A percentile compares a stretch with the other conserved stretches of the same genome.
Evolutionary conservation across 2,329 filamentous ascomycete genomes (phyloP).

Genomic region (Calonectria henricotiae): DNA sequence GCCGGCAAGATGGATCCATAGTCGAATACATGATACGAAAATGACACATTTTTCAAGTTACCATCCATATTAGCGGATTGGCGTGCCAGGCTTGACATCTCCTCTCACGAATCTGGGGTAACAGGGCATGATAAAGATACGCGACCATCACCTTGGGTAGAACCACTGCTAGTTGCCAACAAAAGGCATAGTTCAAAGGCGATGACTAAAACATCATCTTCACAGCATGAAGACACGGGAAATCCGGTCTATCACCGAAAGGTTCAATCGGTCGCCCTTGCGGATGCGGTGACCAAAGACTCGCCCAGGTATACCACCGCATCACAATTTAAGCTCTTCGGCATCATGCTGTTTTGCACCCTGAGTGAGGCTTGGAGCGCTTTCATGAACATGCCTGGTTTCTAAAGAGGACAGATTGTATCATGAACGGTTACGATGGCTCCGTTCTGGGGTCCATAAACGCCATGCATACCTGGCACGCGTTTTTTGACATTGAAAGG

Average conservation of each 20-base stretch:
- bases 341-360: conserved; percentile 19
- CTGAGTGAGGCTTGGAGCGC: not conserved
- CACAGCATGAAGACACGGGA: not conserved
- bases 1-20: not conserved
- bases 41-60: not conserved
- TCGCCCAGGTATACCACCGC: conserved; percentile 4
- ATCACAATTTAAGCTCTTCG: conserved; percentile 21
- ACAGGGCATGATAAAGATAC: not conserved
- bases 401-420: conserved; percentile 8
- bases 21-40: not conserved
- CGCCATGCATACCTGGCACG: conserved; percentile 46
- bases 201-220: not conserved
- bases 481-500: conserved; percentile 41
- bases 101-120: conserved; percentile 4
- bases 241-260: conserved; percentile 3
- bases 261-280: conserved; percentile 15
- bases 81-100: not conserved
- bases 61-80: conserved; percentile 15
- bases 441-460: conserved; percentile 48
- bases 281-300: conserved; percentile 28
- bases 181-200: not conserved
- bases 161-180: too few relatives aligned
- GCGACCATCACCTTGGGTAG: not conserved
- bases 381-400: not conserved
- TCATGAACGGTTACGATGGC: conserved; percentile 36